phyloP scores from a whole-genome alignment of 1,284 basidiomycete genomes.

The Rhodofomes roseus region DNA sequence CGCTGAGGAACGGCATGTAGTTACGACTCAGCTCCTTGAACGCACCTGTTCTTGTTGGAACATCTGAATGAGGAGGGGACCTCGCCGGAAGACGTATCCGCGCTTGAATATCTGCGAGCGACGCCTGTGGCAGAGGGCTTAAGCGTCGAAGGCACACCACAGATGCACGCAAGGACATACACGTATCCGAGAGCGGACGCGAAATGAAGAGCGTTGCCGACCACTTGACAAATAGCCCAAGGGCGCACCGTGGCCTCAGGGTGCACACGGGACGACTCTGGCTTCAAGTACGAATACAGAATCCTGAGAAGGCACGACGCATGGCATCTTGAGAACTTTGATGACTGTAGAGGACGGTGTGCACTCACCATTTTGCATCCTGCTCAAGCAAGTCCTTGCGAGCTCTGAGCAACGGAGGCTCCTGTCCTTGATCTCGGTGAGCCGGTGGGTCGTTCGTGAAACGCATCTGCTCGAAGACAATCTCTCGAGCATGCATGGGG shows the following conservation, averaged over 20 bases:
- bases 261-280: constrained; percentile 71
- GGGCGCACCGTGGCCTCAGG: constrained; percentile 80
- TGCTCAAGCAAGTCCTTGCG: constrained; percentile 63
- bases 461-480: constrained; percentile 57
- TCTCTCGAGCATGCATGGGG: constrained; percentile 65
- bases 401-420: constrained; percentile 69
- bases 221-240: constrained; percentile 72
- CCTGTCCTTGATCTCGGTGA: constrained; percentile 53
- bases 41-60: constrained; percentile 76
- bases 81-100: constrained; percentile 70
- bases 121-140: constrained; percentile 36
- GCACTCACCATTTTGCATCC: constrained; percentile 52
- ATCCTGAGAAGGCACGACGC: constrained; percentile 42
- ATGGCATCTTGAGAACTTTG: neutral
- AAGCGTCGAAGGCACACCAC: neutral
- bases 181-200: constrained; percentile 72
- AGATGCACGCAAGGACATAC: constrained; percentile 34
- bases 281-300: constrained; percentile 73
- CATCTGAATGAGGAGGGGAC: constrained; percentile 69
- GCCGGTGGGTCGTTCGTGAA: constrained; percentile 51
- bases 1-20: neutral
- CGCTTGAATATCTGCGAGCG: constrained; percentile 75
- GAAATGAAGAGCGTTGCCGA: constrained; percentile 73
- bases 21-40: neutral
- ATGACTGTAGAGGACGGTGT: neutral